Base-by-base conservation (phyloP, 176 grass and related monocot species). In the Pontederia crassipes region DNA sequence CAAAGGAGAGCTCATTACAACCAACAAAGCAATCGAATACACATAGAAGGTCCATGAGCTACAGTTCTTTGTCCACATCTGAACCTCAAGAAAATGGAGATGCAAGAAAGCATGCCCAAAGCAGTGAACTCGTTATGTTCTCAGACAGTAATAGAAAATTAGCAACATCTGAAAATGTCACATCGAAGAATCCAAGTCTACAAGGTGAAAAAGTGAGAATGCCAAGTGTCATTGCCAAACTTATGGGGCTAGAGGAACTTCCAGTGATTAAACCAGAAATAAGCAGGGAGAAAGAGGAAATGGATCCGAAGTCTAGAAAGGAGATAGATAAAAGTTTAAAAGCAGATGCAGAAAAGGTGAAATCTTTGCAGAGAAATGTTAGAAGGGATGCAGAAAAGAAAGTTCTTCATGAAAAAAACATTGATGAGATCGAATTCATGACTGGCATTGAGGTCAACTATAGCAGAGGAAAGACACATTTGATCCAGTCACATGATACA, bases 181-280 rank as follows among this genome's bases (percentile, higher is more conserved):
- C 75, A 62, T 65, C 14, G 49, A 67, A 28, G 59, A 54, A 13
- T 58, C 62, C 59, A 77, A 70, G 10, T 17, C 58, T 48, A 28
- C 73, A 57, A 61, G 49, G 57, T 53, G 77, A 71, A 40, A 98
- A 83, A 55, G 74, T 88, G 68, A 81, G 88, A 71, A 86, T 83
- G 75, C 79, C 93, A 14, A 85, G 49, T 55, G 74, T 92, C 60
- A 76, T 98, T 66, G 93, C 93, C 64, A 90, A 85, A 79, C 76
- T 98, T 58, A 98, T 98, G 93, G 93, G 93, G 9, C 62, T 98
- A 46, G 93, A 98, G 8, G 83, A 89, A 12, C 73, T 92, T 61
- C 93, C 93, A 2, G 78, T 76, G 0, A n/a, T 57, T 0, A 82
- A 79, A 65, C 45, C 14, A 10, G 73, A 9, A 1, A 58, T 16